Evolutionary conservation across 176 grass and related monocot species (phyloP).

Genomic region (Microstegium vimineum): DNA sequence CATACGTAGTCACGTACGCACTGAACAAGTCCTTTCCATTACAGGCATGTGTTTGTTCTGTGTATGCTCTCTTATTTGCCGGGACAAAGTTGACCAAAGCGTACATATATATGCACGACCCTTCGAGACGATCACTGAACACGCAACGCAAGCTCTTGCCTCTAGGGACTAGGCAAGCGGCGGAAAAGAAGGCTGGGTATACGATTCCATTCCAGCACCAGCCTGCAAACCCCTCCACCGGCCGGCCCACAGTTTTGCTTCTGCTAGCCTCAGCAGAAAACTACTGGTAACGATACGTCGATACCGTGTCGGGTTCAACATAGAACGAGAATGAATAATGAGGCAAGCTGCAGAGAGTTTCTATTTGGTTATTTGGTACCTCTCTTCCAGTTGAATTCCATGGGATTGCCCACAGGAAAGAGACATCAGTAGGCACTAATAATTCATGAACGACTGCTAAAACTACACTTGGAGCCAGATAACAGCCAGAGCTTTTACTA

Average conservation of each 20-base stretch:
- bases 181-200: neutral
- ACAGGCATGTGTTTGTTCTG: neutral
- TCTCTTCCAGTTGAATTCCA: neutral
- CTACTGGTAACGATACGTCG: neutral
- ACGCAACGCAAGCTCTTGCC: neutral
- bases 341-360: neutral
- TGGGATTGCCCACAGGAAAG: neutral
- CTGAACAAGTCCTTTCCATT: neutral
- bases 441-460: neutral
- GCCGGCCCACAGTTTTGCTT: conserved; percentile 16
- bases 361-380: neutral
- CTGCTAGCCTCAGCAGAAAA: neutral
- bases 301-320: neutral
- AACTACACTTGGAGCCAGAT: neutral
- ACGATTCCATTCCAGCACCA: neutral
- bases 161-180: neutral
- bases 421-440: neutral
- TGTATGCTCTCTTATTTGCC: neutral
- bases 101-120: neutral
- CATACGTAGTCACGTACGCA: neutral
- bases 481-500: neutral
- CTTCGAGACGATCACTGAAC: neutral
- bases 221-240: neutral
- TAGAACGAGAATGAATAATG: neutral
- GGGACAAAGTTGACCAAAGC: neutral